Evolutionary conservation across 2,329 filamentous ascomycete species (phyloP).

Genomic region (Alternaria longipes): DNA sequence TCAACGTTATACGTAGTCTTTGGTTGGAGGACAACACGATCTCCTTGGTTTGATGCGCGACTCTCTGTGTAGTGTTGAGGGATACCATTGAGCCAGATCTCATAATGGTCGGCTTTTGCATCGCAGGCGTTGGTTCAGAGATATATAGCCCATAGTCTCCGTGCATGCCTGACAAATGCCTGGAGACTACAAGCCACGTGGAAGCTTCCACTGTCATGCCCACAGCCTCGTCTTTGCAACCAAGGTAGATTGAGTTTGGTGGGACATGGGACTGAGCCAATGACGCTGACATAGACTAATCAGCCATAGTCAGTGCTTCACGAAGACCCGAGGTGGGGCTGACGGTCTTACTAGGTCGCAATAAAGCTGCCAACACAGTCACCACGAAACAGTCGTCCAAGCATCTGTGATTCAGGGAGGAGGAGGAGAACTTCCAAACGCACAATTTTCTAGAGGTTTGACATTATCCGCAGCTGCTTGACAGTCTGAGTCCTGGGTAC

Average conservation of each 20-base stretch:
- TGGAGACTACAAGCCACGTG: neutral
- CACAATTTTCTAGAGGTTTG: neutral
- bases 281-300: constrained; percentile 14
- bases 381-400: neutral
- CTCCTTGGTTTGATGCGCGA: neutral
- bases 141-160: neutral
- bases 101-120: neutral
- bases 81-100: neutral
- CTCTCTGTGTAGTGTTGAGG: neutral
- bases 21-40: neutral
- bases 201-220: neutral
- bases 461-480: neutral
- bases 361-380: constrained; percentile 4
- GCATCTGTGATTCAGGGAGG: neutral
- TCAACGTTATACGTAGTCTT: neutral
- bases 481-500: neutral
- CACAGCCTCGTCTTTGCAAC: neutral
- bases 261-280: neutral
- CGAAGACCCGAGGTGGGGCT: constrained; percentile 13
- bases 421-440: no score
- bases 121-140: neutral
- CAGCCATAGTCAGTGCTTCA: constrained; percentile 3
- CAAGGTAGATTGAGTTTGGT: neutral
- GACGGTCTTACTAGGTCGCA: constrained; percentile 1
- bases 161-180: neutral